Conservation (phyloP, 495 filamentous ascomycete species). For the Lasiosphaeris hirsuta region DNA sequence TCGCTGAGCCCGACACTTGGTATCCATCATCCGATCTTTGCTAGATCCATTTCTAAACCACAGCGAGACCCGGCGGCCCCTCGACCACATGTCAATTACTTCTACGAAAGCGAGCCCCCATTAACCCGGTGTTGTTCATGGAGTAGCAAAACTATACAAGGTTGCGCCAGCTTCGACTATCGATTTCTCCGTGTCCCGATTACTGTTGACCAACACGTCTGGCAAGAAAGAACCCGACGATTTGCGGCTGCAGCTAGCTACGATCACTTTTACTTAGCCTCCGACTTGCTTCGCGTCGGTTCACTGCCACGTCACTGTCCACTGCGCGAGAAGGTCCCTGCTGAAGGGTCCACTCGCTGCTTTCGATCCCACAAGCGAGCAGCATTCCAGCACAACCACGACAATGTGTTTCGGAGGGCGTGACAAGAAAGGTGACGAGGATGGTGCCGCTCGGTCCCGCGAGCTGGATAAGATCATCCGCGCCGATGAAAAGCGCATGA, state of each 20-base stretch:
- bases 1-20: neutral
- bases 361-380: neutral
- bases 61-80: neutral
- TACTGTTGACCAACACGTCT: too few species aligned
- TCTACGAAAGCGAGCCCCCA: neutral
- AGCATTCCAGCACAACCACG: constrained; percentile 11
- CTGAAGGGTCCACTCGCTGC: too few species aligned
- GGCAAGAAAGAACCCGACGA: too few species aligned
- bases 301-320: too few species aligned
- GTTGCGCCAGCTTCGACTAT: too few species aligned
- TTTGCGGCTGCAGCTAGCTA: too few species aligned
- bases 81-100: constrained; percentile 3
- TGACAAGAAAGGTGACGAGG: constrained; percentile 44
- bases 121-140: neutral
- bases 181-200: too few species aligned
- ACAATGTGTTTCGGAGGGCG: constrained; percentile 64
- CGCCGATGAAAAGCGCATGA: constrained; percentile 75
- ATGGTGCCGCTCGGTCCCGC: constrained; percentile 49
- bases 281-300: too few species aligned
- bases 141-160: neutral
- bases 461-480: constrained; percentile 77
- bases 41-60: neutral
- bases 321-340: too few species aligned
- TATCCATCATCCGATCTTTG: neutral
- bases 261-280: too few species aligned